Base-by-base conservation (phyloP, 108 stramenopile genomes). In the Cyclotella cryptica region DNA sequence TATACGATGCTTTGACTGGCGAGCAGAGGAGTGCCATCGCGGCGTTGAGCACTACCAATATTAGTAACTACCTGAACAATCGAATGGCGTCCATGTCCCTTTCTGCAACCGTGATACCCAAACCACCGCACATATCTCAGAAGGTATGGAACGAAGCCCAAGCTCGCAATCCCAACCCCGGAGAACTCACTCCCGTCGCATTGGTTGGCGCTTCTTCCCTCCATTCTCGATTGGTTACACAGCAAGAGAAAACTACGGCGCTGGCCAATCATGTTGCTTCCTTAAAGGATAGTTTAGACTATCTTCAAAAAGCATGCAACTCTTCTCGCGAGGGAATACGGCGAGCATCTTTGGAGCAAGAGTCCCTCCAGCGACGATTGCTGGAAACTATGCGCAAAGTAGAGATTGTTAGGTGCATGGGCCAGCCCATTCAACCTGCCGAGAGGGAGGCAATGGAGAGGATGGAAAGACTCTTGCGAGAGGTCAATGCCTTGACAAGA, bases 91-190 rank as follows among this genome's bases (percentile, higher is more conserved):
- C 42, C 14, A 44, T 46, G 29, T 58, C 22, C 22, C 26, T 24
- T 14, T n/a, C 30, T 1, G 72, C 65, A n/a, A 19, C 44, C 69
- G 75, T 24, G 76, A 85, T 39, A 78, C 89, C 88, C 21, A 77
- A 79, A 42, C 93, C 93, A 21, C 78, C 85, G 1, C 89, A 91
- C 66, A 80, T 95, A 15, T 84, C 81, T 44, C 70, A 83, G 28
- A 66, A 76, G 24, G 79, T 85, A 47, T 95, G 93, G 93, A 86
- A 79, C 26, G 87, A 87, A 53, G 90, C 91, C 10, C 78, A 90
- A n/a, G 91, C 89, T n/a, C 74, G 87, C 24, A 95, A 95, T 82
- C 91, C 93, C 67, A 90, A 95, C 75, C 88, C 89, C 15, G 61
- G 76, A 14, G 79, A 84, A 52, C 85, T 88, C 60, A 80, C 84